Evolutionary conservation across 2,329 filamentous ascomycete genomes (phyloP), one percentile per base, ranked within the genome.

Genomic region (Ceratocystis cubensis): DNA sequence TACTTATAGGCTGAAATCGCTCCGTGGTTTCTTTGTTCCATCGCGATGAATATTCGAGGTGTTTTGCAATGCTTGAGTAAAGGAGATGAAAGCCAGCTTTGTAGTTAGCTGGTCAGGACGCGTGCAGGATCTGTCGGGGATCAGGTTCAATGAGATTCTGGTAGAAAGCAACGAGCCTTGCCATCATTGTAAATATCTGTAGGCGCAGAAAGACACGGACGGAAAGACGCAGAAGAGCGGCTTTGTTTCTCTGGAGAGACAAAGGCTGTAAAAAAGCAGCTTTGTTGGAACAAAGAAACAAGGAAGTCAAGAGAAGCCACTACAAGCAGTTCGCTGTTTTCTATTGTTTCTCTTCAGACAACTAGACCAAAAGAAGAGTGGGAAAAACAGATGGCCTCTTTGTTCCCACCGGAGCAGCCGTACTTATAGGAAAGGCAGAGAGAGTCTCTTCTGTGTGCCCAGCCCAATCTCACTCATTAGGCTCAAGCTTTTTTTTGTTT

Each of bases 21-120:
- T 7, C 25, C 20, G 2, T 22, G 6, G 17, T 17, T 5, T 62
- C 37, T 62, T 62, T 62, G 33, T 62, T 28, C 61, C 17, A 62
- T 62, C 37, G 25, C 17, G 37, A 22, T 46, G 25, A 3, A 17
- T 10, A 13, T 41, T 41, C 10, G 37, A 13, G 37, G 37, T 62
- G n/a, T 45, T 62, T 22, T 20, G 41, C 25, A 41, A 33, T 46
- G 20, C 28, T 17, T 41, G 17, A 15, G 5, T 45, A 7, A 15
- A 25, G 37, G 45, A 25, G 37, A 62, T 62, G 20, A 62, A 62
- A 62, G 61, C 20, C n/a, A 22, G 37, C 33, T 25, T 62, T 45
- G 25, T 22, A 28, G 20, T 25, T 46, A 15, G 25, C 6, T 7
- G 10, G 25, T 8, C 22, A 46, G 37, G 37, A 3, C 37, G 10